Evolutionary conservation across 805 yeast species (phyloP).

Genomic region (Saccharomycopsis babjevae): DNA sequence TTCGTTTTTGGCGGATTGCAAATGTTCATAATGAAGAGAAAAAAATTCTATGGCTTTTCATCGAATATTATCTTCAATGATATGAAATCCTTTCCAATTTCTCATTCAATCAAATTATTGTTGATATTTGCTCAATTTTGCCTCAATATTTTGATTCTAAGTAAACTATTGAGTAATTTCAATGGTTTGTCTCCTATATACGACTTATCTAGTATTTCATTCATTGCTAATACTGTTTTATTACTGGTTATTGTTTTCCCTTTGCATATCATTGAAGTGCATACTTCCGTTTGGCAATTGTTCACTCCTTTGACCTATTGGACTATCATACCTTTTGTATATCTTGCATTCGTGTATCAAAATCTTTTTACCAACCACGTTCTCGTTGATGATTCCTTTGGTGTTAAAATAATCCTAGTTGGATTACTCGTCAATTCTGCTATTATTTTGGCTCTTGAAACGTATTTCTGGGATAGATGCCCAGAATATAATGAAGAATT

Average conservation of each 20-base stretch:
- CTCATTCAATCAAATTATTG: conserved; percentile 5
- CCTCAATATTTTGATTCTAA: background rate
- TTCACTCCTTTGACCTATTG: conserved; percentile 10
- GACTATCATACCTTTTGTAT: conserved; percentile 6
- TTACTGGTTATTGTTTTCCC: conserved; percentile 9
- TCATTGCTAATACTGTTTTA: background rate
- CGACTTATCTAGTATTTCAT: background rate
- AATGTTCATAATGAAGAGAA: conserved; percentile 4
- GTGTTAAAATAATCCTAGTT: background rate
- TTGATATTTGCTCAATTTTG: conserved; percentile 5
- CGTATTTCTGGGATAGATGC: conserved; percentile 10
- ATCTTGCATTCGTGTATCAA: conserved; percentile 7
- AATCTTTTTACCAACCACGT: conserved; percentile 8
- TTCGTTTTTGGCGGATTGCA: conserved; percentile 9
- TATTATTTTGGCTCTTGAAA: conserved; percentile 6
- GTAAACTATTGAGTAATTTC: background rate
- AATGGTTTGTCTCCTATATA: background rate
- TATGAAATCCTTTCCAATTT: conserved; percentile 7
- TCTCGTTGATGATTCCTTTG: background rate
- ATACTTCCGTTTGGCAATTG: conserved; percentile 15
- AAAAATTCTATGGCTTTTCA: conserved; percentile 2
- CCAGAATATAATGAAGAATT: conserved; percentile 10
- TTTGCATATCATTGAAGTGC: conserved; percentile 14
- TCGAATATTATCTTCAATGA: background rate
- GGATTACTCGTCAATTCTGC: conserved; percentile 2